Evolutionary conservation across 805 yeast genomes (phyloP).

Genomic region (Isabelozyma gotoi): DNA sequence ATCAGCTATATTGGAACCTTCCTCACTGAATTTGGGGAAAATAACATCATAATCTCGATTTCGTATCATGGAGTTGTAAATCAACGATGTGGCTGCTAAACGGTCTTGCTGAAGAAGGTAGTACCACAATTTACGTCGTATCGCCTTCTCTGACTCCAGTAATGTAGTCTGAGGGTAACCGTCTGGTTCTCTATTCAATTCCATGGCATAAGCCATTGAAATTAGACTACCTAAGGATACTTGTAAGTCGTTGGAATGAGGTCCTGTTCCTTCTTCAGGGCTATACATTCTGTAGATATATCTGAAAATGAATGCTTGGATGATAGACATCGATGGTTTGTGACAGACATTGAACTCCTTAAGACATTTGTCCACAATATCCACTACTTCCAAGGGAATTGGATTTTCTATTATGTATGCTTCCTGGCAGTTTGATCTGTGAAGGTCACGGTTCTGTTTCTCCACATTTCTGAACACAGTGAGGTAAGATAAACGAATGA

Average conservation of each 20-base stretch:
- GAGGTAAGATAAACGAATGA: neutral
- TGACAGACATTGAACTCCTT: neutral
- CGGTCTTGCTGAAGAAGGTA: neutral
- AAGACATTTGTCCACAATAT: neutral
- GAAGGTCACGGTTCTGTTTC: too few species aligned
- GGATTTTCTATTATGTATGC: neutral
- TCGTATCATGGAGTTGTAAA: neutral
- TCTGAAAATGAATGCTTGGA: neutral
- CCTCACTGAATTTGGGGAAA: neutral
- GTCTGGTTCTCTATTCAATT: conserved; percentile 34
- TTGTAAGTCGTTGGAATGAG: neutral
- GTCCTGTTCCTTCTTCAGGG: neutral
- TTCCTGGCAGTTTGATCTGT: too few species aligned
- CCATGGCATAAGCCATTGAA: conserved; percentile 30
- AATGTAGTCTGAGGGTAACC: conserved; percentile 12
- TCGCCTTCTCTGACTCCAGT: conserved; percentile 31
- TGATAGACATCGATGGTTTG: neutral
- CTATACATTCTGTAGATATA: neutral
- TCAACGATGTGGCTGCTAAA: neutral
- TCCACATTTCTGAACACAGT: neutral
- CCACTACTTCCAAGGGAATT: neutral
- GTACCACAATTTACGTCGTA: conserved; percentile 62
- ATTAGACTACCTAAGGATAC: conserved; percentile 18
- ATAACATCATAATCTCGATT: neutral
- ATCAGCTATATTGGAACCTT: neutral